Evolutionary conservation across 2,329 filamentous ascomycete species (phyloP).

Genomic region (Cytospora paraplurivora): DNA sequence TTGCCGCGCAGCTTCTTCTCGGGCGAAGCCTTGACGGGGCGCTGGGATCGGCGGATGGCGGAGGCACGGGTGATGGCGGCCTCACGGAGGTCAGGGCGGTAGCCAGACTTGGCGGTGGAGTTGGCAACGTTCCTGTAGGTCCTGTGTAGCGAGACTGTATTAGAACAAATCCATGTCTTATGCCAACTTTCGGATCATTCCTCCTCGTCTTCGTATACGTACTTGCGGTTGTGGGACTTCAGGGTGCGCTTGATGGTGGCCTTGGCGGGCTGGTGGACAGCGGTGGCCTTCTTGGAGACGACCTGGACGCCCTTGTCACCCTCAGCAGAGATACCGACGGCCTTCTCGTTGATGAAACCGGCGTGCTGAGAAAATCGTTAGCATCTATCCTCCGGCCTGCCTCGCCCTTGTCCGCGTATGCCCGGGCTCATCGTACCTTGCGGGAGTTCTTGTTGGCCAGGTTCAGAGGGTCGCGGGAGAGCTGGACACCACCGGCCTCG

Average conservation of each 20-base stretch:
- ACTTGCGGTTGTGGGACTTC: conserved; percentile 71
- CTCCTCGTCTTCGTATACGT: conserved; percentile 61
- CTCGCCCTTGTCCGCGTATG: neutral
- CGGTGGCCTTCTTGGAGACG: conserved; percentile 79
- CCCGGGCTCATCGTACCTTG: conserved; percentile 65
- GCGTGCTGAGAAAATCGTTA: conserved; percentile 66
- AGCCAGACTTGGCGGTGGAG: conserved; percentile 78
- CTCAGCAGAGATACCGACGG: conserved; percentile 74
- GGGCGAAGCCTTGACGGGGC: conserved; percentile 72
- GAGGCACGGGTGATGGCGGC: conserved; percentile 84
- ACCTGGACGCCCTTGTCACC: conserved; percentile 81
- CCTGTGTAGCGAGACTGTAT: conserved; percentile 48
- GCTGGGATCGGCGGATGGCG: conserved; percentile 79
- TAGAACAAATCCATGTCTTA: neutral
- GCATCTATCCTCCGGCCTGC: conserved; percentile 28
- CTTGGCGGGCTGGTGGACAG: conserved; percentile 72
- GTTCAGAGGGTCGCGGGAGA: conserved; percentile 95
- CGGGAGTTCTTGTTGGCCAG: conserved; percentile 86
- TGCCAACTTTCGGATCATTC: neutral
- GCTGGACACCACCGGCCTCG: conserved; percentile 75
- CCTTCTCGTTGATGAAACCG: conserved; percentile 93
- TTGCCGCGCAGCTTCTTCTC: conserved; percentile 76
- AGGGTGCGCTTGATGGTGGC: conserved; percentile 67
- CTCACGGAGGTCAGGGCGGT: conserved; percentile 77
- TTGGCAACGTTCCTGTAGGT: conserved; percentile 88